These are phyloP conservation scores for Gaeumannomyces sp. DNA, from an alignment of 2,329 filamentous ascomycete species.

Conservation along the genomic window DNA sequence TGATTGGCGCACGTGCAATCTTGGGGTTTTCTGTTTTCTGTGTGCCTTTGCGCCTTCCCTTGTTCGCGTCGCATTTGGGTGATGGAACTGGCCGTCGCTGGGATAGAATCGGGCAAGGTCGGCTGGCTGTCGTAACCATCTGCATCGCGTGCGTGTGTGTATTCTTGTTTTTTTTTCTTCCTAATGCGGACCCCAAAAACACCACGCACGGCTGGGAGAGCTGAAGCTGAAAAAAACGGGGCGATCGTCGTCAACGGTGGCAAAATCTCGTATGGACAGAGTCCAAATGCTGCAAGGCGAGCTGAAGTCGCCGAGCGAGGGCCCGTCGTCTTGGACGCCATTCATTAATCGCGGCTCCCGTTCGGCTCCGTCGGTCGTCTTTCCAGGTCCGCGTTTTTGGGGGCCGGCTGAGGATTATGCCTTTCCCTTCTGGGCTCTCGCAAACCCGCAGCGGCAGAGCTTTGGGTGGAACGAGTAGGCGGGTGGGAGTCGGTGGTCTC, in stretches of 20 bases:
- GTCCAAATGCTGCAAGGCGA: neutral
- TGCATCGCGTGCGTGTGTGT: neutral
- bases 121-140: neutral
- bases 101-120: neutral
- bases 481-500: too few species aligned
- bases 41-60: too few species aligned
- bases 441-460: neutral
- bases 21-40: neutral
- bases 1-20: neutral
- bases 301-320: neutral
- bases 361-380: neutral
- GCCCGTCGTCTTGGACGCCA: neutral
- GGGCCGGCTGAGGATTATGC: neutral
- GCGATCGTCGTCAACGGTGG: neutral
- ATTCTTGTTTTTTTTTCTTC: neutral
- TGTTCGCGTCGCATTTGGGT: too few species aligned
- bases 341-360: neutral
- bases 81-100: neutral
- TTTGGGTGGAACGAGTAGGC: too few species aligned
- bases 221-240: constrained; percentile 1
- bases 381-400: neutral
- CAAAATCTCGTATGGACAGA: neutral
- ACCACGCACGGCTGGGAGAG: too few species aligned
- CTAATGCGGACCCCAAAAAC: neutral
- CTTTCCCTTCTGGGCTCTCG: neutral